Evolutionary conservation across 768 basidiomycete species (phyloP).

Genomic region (Naganishia randhawae): DNA sequence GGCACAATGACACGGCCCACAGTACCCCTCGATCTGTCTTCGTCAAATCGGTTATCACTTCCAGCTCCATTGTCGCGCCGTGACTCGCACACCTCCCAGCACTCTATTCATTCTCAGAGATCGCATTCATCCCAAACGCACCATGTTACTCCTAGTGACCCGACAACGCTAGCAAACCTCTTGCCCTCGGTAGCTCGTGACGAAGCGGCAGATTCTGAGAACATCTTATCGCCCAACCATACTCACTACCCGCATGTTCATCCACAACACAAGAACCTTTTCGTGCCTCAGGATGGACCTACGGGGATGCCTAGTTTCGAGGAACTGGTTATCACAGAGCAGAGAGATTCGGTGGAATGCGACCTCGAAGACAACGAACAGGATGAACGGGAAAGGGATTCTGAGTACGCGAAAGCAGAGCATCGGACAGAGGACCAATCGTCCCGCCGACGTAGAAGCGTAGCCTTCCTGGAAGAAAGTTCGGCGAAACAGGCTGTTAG

Average conservation of each 20-base stretch:
- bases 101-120: slow-evolving; percentile 11
- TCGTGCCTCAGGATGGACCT: slow-evolving; percentile 14
- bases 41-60: not conserved
- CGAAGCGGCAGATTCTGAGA: not conserved
- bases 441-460: slow-evolving; percentile 6
- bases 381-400: not conserved
- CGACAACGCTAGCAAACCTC: not conserved
- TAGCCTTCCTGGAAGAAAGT: not conserved
- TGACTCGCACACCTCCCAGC: slow-evolving; percentile 11
- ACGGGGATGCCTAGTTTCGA: slow-evolving; percentile 15
- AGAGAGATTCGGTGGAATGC: slow-evolving; percentile 23
- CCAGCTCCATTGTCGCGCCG: slow-evolving; percentile 15
- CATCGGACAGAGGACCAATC: not conserved
- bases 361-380: slow-evolving; percentile 14
- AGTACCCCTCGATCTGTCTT: not conserved
- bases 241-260: slow-evolving; percentile 8
- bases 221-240: not conserved
- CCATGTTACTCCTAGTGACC: slow-evolving; percentile 10
- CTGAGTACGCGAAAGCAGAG: not conserved
- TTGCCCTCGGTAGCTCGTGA: not conserved
- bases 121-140: slow-evolving; percentile 23
- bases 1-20: not conserved
- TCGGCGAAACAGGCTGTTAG: not conserved
- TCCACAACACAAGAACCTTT: slow-evolving; percentile 20
- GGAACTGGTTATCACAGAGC: slow-evolving; percentile 9